Evolutionary conservation across 371 early-diverging fungal species (phyloP).

Genomic region (Mortierella sp.): DNA sequence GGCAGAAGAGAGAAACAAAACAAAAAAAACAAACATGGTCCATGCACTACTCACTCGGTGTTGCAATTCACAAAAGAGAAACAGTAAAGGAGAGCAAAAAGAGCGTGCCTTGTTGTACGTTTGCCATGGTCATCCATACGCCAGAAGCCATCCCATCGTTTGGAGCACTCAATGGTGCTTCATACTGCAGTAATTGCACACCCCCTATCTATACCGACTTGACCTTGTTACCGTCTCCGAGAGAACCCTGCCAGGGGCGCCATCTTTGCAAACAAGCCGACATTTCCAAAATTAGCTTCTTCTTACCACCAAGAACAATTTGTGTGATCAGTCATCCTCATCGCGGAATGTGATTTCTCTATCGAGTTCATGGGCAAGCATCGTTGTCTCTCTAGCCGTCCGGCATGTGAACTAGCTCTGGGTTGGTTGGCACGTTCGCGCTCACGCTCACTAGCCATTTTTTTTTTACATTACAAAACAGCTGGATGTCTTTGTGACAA

Average conservation of each 20-base stretch:
- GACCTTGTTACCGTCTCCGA: neutral
- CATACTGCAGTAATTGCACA: too few relatives aligned
- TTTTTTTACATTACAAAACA: too few relatives aligned
- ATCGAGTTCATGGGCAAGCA: neutral
- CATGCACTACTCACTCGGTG: neutral
- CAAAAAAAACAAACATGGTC: neutral
- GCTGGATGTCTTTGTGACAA: neutral
- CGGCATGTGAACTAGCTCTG: neutral
- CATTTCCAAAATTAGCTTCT: neutral
- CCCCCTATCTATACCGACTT: neutral
- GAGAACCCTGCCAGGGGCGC: neutral
- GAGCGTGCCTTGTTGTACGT: too few relatives aligned
- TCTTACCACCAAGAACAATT: neutral
- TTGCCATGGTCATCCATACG: too few relatives aligned
- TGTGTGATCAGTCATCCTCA: neutral
- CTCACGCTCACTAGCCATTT: neutral
- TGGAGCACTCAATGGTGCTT: too few relatives aligned
- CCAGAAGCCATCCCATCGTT: too few relatives aligned
- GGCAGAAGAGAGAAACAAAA: neutral
- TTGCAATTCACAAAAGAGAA: neutral
- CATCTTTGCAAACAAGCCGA: neutral
- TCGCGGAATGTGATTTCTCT: neutral
- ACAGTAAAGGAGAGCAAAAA: neutral
- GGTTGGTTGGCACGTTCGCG: neutral
- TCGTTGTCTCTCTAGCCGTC: neutral